phyloP scores from a whole-genome alignment of 176 grass and related monocot genomes.

The Oropetium thomaeum region DNA sequence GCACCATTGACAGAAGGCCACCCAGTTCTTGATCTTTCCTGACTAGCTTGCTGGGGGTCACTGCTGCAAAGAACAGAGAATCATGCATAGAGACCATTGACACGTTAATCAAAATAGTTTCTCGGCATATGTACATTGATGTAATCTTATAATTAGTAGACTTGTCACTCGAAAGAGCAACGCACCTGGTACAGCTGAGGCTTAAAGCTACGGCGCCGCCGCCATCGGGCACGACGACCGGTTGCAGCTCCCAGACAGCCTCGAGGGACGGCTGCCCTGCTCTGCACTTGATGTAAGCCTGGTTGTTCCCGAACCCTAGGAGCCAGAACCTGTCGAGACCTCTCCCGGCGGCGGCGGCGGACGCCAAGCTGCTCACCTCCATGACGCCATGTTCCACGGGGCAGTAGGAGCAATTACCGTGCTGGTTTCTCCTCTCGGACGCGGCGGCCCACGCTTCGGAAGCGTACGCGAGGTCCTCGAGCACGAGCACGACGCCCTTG shows the following conservation, averaged over 20 bases:
- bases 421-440: slow-evolving; percentile 28
- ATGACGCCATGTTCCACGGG: slow-evolving; percentile 75
- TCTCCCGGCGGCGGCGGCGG: not conserved
- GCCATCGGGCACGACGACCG: slow-evolving; percentile 46
- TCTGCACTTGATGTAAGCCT: slow-evolving; percentile 51
- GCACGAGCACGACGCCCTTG: slow-evolving; percentile 61
- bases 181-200: slow-evolving; percentile 51
- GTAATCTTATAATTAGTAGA: not conserved
- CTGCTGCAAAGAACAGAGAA: slow-evolving; percentile 25
- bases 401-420: slow-evolving; percentile 48
- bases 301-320: slow-evolving; percentile 62
- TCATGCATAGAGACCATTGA: too few species aligned
- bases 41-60: slow-evolving; percentile 29
- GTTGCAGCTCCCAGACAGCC: slow-evolving; percentile 61
- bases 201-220: slow-evolving; percentile 44
- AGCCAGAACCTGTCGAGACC: slow-evolving; percentile 54
- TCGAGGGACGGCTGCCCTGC: slow-evolving; percentile 59
- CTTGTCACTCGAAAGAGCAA: not conserved
- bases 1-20: slow-evolving; percentile 14
- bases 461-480: slow-evolving; percentile 71
- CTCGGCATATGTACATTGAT: not conserved
- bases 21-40: slow-evolving; percentile 16
- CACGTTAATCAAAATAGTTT: not conserved
- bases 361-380: slow-evolving; percentile 63
- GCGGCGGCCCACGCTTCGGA: slow-evolving; percentile 50